phyloP scores from a whole-genome alignment of 2,329 filamentous ascomycete genomes.

The Paecilomyces fulvus region DNA sequence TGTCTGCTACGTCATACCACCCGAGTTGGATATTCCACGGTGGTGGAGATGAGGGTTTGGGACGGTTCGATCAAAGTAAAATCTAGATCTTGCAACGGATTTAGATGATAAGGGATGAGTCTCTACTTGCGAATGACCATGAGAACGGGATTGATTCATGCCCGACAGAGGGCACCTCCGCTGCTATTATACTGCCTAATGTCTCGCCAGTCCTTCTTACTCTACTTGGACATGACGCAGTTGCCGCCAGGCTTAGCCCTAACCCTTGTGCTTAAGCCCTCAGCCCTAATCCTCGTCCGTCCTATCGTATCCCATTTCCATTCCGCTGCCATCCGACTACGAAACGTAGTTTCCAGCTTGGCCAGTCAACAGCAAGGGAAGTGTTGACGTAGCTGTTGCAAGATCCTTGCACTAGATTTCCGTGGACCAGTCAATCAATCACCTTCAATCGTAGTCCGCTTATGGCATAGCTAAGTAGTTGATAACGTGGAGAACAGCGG shows the following conservation, averaged over 20 bases:
- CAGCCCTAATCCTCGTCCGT: background rate
- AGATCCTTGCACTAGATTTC: background rate
- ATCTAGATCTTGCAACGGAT: background rate
- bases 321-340: background rate
- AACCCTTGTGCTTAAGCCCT: background rate
- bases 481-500: background rate
- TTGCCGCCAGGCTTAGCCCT: background rate
- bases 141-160: background rate
- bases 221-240: background rate
- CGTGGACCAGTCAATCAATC: background rate
- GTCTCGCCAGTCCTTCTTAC: background rate
- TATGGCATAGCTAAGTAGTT: background rate
- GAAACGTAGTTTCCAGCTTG: background rate
- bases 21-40: background rate
- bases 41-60: background rate
- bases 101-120: background rate
- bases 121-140: background rate
- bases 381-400: background rate
- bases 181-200: background rate
- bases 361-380: background rate
- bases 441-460: background rate
- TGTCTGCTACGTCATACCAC: slow-evolving; percentile 1
- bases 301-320: background rate
- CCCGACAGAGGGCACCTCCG: too few species aligned
- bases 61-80: background rate